Evolutionary conservation across 805 yeast genomes (phyloP).

Genomic region (Candida adriatica): DNA sequence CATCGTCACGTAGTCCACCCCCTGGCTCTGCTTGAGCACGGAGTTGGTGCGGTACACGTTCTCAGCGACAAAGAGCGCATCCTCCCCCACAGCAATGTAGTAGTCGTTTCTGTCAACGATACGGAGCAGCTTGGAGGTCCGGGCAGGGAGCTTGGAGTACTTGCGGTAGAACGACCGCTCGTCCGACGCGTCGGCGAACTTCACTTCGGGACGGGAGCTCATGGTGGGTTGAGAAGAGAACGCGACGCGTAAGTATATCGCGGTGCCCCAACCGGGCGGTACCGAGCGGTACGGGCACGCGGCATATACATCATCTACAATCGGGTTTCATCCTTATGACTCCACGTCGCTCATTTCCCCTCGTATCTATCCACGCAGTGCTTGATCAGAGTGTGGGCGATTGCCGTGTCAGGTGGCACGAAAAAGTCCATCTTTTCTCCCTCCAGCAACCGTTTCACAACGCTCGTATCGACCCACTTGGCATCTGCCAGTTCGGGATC

Average conservation of each 20-base stretch:
- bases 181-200: constrained; percentile 46
- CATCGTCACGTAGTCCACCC: constrained; percentile 61
- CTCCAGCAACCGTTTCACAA: constrained; percentile 30
- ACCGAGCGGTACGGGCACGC: too few species aligned
- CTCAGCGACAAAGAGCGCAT: constrained; percentile 81
- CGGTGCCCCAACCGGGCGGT: too few species aligned
- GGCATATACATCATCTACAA: too few species aligned
- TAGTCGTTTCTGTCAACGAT: constrained; percentile 80
- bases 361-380: constrained; percentile 13
- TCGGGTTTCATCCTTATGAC: too few species aligned
- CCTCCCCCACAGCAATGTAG: constrained; percentile 65
- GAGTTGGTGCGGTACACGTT: constrained; percentile 76
- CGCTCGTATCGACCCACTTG: constrained; percentile 65
- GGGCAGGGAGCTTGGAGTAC: constrained; percentile 40
- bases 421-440: constrained; percentile 17
- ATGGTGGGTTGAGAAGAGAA: constrained; percentile 2
- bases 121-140: constrained; percentile 48
- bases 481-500: constrained; percentile 87
- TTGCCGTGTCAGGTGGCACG: constrained; percentile 22
- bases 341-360: constrained; percentile 1
- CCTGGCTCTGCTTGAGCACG: constrained; percentile 59
- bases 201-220: constrained; percentile 45
- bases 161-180: constrained; percentile 42
- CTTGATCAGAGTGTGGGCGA: constrained; percentile 23
- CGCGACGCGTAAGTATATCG: constrained; percentile 1